These are phyloP conservation scores for Stagonosporopsis rhizophila DNA, from an alignment of 2,329 filamentous ascomycete genomes.

Conservation along the genomic window DNA sequence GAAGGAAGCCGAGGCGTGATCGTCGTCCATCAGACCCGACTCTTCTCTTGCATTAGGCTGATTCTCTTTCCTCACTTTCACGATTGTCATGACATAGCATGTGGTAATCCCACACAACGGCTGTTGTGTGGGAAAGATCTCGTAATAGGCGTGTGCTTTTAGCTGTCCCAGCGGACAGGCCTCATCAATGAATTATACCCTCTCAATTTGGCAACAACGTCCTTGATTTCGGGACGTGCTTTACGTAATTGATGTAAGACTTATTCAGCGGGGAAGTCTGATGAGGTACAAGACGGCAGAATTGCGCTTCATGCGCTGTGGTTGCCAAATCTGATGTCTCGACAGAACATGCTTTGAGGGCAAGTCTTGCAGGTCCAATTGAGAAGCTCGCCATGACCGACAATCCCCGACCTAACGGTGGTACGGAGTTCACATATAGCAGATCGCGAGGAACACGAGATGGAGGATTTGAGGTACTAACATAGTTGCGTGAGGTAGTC, in stretches of 20 bases:
- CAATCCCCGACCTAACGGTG: not conserved
- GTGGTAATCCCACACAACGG: slow-evolving; percentile 1
- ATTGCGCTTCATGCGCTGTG: not conserved
- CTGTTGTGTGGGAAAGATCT: slow-evolving; percentile 1
- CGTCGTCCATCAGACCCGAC: slow-evolving; percentile 1
- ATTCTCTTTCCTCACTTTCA: slow-evolving; percentile 14
- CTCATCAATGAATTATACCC: not conserved
- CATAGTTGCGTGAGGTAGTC: slow-evolving; percentile 30
- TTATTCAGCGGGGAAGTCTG: not conserved
- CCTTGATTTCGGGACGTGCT: not conserved
- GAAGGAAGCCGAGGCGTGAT: slow-evolving; percentile 21
- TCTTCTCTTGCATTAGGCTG: slow-evolving; percentile 11
- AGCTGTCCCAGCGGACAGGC: not conserved
- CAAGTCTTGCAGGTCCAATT: not conserved
- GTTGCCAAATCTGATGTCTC: not conserved
- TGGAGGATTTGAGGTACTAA: slow-evolving; percentile 24
- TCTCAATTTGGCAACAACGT: not conserved
- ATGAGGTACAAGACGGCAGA: not conserved
- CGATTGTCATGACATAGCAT: slow-evolving; percentile 14
- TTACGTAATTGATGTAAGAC: not conserved
- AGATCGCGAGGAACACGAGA: not conserved
- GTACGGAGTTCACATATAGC: not conserved
- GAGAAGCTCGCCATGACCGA: not conserved
- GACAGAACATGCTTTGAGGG: not conserved
- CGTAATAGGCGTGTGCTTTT: not conserved